Base-by-base conservation (phyloP, 1,284 basidiomycete genomes). In the Leccinum pseudoinsigne region DNA sequence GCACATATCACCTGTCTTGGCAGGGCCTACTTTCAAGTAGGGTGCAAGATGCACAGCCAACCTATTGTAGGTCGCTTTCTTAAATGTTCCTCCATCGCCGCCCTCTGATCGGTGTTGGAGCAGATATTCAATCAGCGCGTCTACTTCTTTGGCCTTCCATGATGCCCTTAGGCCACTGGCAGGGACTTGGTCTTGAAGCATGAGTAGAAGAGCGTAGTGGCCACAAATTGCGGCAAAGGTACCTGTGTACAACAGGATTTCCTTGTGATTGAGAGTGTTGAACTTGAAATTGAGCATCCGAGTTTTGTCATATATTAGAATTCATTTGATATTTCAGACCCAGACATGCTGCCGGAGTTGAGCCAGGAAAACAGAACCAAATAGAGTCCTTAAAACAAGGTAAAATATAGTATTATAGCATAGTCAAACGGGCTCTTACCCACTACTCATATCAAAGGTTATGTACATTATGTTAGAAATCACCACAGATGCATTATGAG, bases 71-170 rank as follows among this genome's bases (percentile, higher is more conserved):
- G 42, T 45, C 4, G 1, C 10, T 4, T 10, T 45, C 42, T 45
- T 10, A 10, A 45, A 45, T 3, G n/a, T n/a, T 45, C 9, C 42
- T 18, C 0, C 4, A 45, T 45, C 4, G 1, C n/a, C 0, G 4
- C 42, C 42, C n/a, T 16, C 42, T 45, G 2, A 16, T 45, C 3
- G 0, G 42, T 45, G 42, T 45, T 45, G 42, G 45, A 18, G 31
- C 31, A 34, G 10, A 45, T n/a, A 45, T 5, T 18, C 0, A 2
- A 45, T 10, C 4, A 45, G 8, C 0, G 0, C 9, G 2, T 45
- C 42, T 5, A 18, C n/a, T 18, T 45, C 42, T 45, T 16, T 5
- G 4, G 9, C n/a, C 42, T 45, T 45, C 42, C n/a, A 45, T 45
- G 42, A n/a, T 9, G 42, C 42, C n/a, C 42, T 40, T 0, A 28